These are phyloP conservation scores for Echria macrotheca DNA, from an alignment of 495 filamentous ascomycete species.

Conservation along the genomic window DNA sequence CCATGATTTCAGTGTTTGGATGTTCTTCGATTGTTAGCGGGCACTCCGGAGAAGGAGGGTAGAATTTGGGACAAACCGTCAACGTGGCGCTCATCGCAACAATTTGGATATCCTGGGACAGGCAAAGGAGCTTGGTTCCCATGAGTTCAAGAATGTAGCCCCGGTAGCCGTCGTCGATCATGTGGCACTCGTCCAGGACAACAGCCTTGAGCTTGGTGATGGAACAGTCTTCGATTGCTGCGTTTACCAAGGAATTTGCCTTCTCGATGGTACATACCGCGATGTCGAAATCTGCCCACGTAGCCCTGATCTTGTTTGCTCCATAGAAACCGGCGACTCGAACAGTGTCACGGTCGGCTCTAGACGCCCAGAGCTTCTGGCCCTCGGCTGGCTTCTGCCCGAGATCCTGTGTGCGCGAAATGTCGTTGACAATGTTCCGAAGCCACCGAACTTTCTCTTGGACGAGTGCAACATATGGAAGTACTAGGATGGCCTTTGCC, in stretches of 20 bases:
- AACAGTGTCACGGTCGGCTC: constrained; percentile 44
- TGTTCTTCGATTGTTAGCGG: constrained; percentile 44
- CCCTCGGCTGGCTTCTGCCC: constrained; percentile 15
- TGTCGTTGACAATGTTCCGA: constrained; percentile 59
- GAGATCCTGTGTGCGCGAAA: constrained; percentile 42
- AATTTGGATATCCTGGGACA: constrained; percentile 67
- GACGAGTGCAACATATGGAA: constrained; percentile 78
- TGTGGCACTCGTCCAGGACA: constrained; percentile 76
- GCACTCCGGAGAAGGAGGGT: background rate
- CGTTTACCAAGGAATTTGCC: constrained; percentile 77
- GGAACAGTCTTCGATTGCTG: constrained; percentile 65
- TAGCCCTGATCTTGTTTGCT: constrained; percentile 57
- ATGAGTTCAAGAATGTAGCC: constrained; percentile 79
- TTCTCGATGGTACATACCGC: constrained; percentile 81
- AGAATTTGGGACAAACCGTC: constrained; percentile 42
- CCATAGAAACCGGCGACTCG: constrained; percentile 72
- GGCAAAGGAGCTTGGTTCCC: constrained; percentile 66
- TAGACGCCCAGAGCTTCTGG: constrained; percentile 35
- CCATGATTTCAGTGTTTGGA: constrained; percentile 63
- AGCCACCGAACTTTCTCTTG: constrained; percentile 80
- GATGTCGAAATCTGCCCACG: constrained; percentile 73
- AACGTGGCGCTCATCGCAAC: constrained; percentile 82
- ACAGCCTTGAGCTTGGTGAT: constrained; percentile 61
- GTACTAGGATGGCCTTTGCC: constrained; percentile 69
- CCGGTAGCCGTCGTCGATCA: constrained; percentile 75